Conservation (phyloP, 331 rosid species). For the Cydonia oblonga region DNA sequence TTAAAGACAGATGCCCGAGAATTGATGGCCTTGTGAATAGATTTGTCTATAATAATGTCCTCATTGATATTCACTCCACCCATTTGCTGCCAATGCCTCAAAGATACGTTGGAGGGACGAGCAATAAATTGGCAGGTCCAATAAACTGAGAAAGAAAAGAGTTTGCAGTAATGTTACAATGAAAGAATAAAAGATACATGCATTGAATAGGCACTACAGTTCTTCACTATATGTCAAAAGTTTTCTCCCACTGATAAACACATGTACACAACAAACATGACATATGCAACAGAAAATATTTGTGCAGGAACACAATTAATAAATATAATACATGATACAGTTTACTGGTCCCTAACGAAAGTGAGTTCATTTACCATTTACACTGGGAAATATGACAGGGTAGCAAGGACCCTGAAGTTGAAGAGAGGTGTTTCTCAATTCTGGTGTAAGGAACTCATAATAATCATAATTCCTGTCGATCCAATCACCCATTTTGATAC, state of each 20-base stretch:
- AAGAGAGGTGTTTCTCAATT: slow-evolving; percentile 87
- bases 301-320: not conserved
- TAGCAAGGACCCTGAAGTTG: slow-evolving; percentile 99
- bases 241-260: not conserved
- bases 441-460: slow-evolving; percentile 79
- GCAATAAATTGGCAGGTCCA: slow-evolving; percentile 98
- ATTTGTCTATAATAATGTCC: slow-evolving; percentile 76
- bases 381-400: slow-evolving; percentile 95
- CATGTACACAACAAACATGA: not conserved
- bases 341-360: not conserved
- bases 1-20: slow-evolving; percentile 84
- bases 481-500: slow-evolving; percentile 61
- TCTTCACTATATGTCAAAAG: not conserved
- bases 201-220: not conserved
- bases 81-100: slow-evolving; percentile 94
- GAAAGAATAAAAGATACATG: not conserved
- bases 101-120: slow-evolving; percentile 68
- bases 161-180: not conserved
- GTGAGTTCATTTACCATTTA: slow-evolving; percentile 51
- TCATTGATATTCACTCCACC: slow-evolving; percentile 78
- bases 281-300: not conserved
- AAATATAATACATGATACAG: not conserved
- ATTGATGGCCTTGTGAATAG: slow-evolving; percentile 79
- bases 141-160: slow-evolving; percentile 47
- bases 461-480: slow-evolving; percentile 70